phyloP scores from a whole-genome alignment of 768 basidiomycete genomes.

The Cystofilobasidium capitatum region DNA sequence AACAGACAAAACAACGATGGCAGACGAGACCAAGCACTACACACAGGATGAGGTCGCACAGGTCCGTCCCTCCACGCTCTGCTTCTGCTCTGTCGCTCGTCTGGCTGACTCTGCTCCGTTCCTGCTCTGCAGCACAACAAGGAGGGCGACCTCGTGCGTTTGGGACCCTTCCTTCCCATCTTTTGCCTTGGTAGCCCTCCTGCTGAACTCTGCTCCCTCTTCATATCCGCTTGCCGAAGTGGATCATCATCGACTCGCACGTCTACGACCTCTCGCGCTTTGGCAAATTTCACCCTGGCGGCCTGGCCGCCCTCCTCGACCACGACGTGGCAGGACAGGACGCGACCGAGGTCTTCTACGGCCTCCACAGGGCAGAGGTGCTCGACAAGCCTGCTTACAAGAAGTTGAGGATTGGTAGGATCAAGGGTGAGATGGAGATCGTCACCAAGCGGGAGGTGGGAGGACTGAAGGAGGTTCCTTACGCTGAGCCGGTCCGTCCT shows the following conservation, averaged over 20 bases:
- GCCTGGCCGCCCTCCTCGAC: constrained; percentile 65
- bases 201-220: neutral
- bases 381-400: constrained; percentile 62
- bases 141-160: constrained; percentile 54
- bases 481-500: constrained; percentile 56
- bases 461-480: constrained; percentile 59
- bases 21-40: no score
- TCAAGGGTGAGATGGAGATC: constrained; percentile 56
- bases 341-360: constrained; percentile 76
- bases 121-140: constrained; percentile 54
- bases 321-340: constrained; percentile 60
- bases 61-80: no score
- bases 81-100: neutral
- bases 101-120: neutral
- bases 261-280: constrained; percentile 77
- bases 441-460: constrained; percentile 46
- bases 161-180: neutral
- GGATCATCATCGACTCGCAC: constrained; percentile 74
- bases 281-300: constrained; percentile 72
- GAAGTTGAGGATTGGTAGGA: constrained; percentile 60
- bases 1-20: no score
- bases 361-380: constrained; percentile 78
- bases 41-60: no score
- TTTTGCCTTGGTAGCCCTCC: neutral
- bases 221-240: constrained; percentile 42